Conservation (phyloP, 148 eudicot species). For the Cornus suecica region DNA sequence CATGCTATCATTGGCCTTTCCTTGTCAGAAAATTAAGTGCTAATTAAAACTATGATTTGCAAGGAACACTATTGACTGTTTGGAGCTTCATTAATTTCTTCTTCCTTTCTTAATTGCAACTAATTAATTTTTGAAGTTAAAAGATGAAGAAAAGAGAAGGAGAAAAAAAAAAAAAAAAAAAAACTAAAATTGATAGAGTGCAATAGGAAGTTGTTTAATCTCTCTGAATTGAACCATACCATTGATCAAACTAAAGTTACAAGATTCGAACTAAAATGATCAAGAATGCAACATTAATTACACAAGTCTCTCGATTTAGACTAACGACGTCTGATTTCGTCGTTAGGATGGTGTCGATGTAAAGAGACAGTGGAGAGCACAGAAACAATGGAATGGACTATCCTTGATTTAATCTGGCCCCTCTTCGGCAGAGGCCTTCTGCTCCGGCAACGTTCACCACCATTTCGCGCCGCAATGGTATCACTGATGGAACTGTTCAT, state of each 20-base stretch:
- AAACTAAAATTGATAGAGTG: no score
- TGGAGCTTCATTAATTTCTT: no score
- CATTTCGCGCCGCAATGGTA: slow-evolving; percentile 15
- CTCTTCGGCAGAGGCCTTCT: slow-evolving; percentile 45
- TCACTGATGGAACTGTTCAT: slow-evolving; percentile 29
- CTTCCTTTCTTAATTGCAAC: no score
- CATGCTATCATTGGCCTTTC: no score
- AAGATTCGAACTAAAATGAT: no score
- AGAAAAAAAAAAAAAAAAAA: no score
- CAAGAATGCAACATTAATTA: background rate
- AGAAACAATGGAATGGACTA: slow-evolving; percentile 35
- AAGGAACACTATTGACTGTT: no score
- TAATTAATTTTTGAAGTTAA: no score
- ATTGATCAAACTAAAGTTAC: background rate
- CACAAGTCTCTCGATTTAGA: background rate
- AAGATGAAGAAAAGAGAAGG: no score
- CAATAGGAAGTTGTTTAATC: background rate
- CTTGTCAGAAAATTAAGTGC: no score
- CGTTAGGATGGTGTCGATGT: slow-evolving; percentile 10
- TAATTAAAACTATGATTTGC: no score
- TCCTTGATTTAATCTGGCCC: slow-evolving; percentile 50
- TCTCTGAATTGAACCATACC: no score
- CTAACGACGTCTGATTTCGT: background rate
- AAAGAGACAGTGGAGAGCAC: slow-evolving; percentile 21
- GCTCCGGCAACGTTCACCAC: slow-evolving; percentile 19